Base-by-base conservation (phyloP, 768 basidiomycete genomes). In the Collybiopsis confluens region DNA sequence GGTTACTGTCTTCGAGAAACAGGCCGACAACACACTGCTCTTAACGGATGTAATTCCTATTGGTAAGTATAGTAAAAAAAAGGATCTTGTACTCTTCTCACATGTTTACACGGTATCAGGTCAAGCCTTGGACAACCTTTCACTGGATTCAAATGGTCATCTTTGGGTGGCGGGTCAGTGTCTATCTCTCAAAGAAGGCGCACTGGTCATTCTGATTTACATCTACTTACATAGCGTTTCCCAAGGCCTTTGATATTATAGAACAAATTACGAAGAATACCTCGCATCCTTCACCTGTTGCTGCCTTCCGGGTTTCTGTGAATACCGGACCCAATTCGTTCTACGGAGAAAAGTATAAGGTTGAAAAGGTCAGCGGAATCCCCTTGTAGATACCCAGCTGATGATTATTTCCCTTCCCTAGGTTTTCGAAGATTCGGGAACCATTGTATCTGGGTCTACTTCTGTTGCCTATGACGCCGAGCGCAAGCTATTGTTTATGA, bases 401-500 rank as follows among this genome's bases (percentile, higher is more conserved):
- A n/a, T n/a, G n/a, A n/a, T n/a, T n/a, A n/a, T n/a, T n/a, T n/a
- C n/a, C n/a, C n/a, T n/a, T n/a, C n/a, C n/a, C 23, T 57, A 88
- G 84, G 72, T 80, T 10, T 88, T 89, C 54, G 83, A 88, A 64
- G 85, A 90, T 64, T 72, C 82, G 55, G 87, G 88, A 7, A 67
- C 64, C 4, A 45, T 85, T 26, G 78, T 79, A 13, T 79, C 79
- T 18, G 82, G 77, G 6, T 68, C 74, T 35, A 90, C 87, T 2
- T 70, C 77, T 1, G 85, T 69, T 2, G 82, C 72, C 15, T 78
- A 83, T 59, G 84, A 86, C 60, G 65, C 76, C 2, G 59, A 75
- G 58, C 71, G 80, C 45, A 66, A 69, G 20, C 71, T 61, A 36
- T 61, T 89, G 24, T 89, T 79, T 64, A 62, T 88, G 57, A 78